Base-by-base conservation (phyloP, 331 rosid genomes). In the Prunus yedoensis region DNA sequence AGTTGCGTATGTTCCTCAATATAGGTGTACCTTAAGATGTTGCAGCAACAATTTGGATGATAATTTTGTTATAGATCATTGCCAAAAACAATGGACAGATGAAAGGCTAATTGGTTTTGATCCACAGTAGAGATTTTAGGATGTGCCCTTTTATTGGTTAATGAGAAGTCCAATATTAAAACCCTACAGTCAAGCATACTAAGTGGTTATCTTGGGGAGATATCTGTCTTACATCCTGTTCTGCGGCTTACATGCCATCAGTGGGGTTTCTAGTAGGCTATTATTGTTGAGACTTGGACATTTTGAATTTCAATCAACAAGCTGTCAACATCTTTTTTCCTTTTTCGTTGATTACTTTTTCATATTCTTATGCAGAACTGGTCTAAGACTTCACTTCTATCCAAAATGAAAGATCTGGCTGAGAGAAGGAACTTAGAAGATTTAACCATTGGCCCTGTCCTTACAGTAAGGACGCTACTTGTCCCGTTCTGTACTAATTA, bases 401-500 rank as follows among this genome's bases (percentile, higher is more conserved):
- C 97, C 32, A 94, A 91, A 85, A 50, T 94, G 78, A 90, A 82
- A 83, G 81, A 86, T 75, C 95, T 94, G 81, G 96, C 96, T 12
- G 91, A 82, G 81, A 85, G 96, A 86, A 94, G 98, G 87, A 94
- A 91, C 71, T 80, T 94, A 63, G 88, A 79, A 47, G 97, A 94
- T 80, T 84, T 94, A 83, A 91, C 98, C 15, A 12, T 91, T 60
- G 97, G 98, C 56, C 98, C 98, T 20, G 98, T 94, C 69, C 91
- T 94, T 45, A 94, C 96, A 8, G 96, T 94, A 82, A 74, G 89
- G 79, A 59, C 53, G 50, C 75, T 52, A 32, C 71, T 56, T 70
- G n/a, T 60, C 65, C 74, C n/a, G 2, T 56, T 47, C 6, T 18
- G 23, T 27, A 73, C n/a, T n/a, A 6, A 10, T 8, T 58, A 12